These are phyloP conservation scores for Fusarium goolgardi DNA, from an alignment of 2,329 filamentous ascomycete genomes.

Conservation along the genomic window DNA sequence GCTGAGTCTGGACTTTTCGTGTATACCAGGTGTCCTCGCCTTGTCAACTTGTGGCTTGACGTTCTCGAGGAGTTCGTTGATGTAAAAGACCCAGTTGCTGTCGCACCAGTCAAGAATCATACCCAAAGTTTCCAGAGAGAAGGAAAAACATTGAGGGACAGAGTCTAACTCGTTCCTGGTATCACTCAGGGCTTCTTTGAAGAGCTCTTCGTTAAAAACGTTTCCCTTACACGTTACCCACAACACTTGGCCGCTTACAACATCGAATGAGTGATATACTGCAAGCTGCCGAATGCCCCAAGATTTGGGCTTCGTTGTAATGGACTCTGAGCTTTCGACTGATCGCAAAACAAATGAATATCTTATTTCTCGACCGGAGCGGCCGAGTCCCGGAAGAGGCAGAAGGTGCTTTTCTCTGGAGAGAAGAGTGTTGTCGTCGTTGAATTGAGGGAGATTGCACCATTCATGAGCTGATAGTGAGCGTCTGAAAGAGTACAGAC, in stretches of 20 bases:
- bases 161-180: background rate
- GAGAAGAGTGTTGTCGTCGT: constrained; percentile 28
- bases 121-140: constrained; percentile 7
- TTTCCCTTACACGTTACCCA: constrained; percentile 36
- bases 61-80: constrained; percentile 19
- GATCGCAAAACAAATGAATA: constrained; percentile 33
- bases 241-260: background rate
- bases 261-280: constrained; percentile 35
- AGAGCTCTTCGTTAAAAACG: background rate
- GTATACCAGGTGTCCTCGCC: constrained; percentile 4
- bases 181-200: constrained; percentile 8
- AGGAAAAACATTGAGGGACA: background rate
- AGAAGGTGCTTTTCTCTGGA: background rate
- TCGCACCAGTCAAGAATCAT: constrained; percentile 36
- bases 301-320: background rate
- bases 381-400: background rate
- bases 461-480: constrained; percentile 3
- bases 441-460: constrained; percentile 28
- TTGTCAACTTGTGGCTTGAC: constrained; percentile 5
- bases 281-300: constrained; percentile 31
- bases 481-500: constrained; percentile 20
- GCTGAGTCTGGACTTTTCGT: background rate
- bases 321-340: constrained; percentile 16
- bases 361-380: constrained; percentile 31
- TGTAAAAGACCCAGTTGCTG: constrained; percentile 30